A percentile compares a stretch with the other conserved stretches of the same genome.
Evolutionary conservation across 176 grass and related monocot species (phyloP).

Genomic region (Phragmites australis): DNA sequence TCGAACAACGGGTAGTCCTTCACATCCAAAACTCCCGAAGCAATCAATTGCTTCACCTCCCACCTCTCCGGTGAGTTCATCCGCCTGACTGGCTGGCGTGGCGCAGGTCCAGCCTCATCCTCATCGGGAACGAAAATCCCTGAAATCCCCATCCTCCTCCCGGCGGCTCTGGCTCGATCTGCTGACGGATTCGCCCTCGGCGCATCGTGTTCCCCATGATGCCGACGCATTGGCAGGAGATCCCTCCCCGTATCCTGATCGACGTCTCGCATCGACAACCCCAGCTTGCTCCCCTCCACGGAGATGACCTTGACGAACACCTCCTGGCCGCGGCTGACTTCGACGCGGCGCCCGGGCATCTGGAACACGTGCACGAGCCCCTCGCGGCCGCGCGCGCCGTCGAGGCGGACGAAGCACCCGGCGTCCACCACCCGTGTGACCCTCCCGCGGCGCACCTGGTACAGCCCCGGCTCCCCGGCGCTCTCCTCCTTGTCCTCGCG

Average conservation of each 20-base stretch:
- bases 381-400: slow-evolving; percentile 51
- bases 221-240: slow-evolving; percentile 43
- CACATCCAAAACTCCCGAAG: slow-evolving; percentile 61
- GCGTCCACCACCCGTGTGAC: slow-evolving; percentile 54
- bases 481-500: slow-evolving; percentile 13
- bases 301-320: slow-evolving; percentile 74
- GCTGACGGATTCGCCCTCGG: slow-evolving; percentile 26
- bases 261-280: slow-evolving; percentile 61
- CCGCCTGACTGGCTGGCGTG: slow-evolving; percentile 42
- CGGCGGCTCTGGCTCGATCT: not conserved
- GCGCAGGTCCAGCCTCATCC: slow-evolving; percentile 5
- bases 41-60: slow-evolving; percentile 76
- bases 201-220: not conserved
- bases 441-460: slow-evolving; percentile 57
- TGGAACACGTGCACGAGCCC: slow-evolving; percentile 75
- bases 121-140: slow-evolving; percentile 60
- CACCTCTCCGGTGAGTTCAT: slow-evolving; percentile 85
- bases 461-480: slow-evolving; percentile 47
- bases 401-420: slow-evolving; percentile 71
- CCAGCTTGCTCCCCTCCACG: slow-evolving; percentile 49
- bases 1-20: slow-evolving; percentile 53
- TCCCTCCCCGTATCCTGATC: slow-evolving; percentile 70
- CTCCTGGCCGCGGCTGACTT: slow-evolving; percentile 59
- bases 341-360: slow-evolving; percentile 43
- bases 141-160: slow-evolving; percentile 44